A percentile compares a stretch with the other conserved stretches of the same genome.
phyloP scores from a whole-genome alignment of 2,329 filamentous ascomycete genomes.

The Plectosphaerella sp. region DNA sequence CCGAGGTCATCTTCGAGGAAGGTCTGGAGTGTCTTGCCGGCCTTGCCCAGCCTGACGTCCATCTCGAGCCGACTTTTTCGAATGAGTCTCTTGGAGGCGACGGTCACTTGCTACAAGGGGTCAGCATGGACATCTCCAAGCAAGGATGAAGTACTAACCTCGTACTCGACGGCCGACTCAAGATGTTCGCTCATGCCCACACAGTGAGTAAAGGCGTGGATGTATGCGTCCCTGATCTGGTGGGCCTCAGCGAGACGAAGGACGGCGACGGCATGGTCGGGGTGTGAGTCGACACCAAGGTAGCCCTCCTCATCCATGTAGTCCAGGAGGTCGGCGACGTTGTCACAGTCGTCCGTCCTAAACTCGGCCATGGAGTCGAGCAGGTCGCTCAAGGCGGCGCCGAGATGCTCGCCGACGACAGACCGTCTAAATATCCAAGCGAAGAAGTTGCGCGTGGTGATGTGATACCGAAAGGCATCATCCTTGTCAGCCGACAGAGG shows the following conservation, averaged over 20 bases:
- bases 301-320: conserved; percentile 71
- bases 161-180: conserved; percentile 52
- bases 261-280: conserved; percentile 64
- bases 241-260: conserved; percentile 65
- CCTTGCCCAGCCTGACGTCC: conserved; percentile 56
- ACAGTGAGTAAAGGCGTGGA: conserved; percentile 72
- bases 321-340: conserved; percentile 54
- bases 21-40: conserved; percentile 52
- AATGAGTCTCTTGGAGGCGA: conserved; percentile 60
- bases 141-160: conserved; percentile 37
- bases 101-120: conserved; percentile 37
- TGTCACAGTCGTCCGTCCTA: conserved; percentile 48
- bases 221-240: conserved; percentile 60
- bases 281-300: conserved; percentile 58
- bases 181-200: conserved; percentile 69
- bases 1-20: conserved; percentile 72
- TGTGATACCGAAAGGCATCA: conserved; percentile 57
- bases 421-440: conserved; percentile 64
- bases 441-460: conserved; percentile 71
- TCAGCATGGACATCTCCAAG: conserved; percentile 14
- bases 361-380: conserved; percentile 61
- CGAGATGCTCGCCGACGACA: conserved; percentile 64
- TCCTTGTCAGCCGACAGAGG: conserved; percentile 48
- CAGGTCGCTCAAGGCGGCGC: conserved; percentile 59
- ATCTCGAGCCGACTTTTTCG: conserved; percentile 60